Conservation (phyloP, 805 yeast species). For the Alloascoidea africana region DNA sequence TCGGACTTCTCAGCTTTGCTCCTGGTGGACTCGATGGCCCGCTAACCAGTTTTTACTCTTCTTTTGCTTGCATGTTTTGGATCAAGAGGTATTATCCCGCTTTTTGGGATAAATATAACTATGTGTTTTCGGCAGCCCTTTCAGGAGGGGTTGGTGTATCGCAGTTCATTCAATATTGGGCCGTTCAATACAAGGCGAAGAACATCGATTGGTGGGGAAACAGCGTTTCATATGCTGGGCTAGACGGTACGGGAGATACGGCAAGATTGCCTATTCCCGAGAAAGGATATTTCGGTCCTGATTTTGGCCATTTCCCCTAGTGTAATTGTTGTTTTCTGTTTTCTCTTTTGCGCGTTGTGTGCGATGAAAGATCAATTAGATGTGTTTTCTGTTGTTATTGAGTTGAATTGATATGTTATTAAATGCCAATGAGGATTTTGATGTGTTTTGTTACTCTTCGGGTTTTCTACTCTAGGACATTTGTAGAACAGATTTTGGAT, state of each 20-base stretch:
- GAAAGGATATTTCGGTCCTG: slow-evolving; percentile 17
- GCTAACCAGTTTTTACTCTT: slow-evolving; percentile 21
- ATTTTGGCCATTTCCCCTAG: slow-evolving; percentile 12
- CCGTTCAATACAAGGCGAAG: slow-evolving; percentile 27
- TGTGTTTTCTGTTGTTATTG: no score
- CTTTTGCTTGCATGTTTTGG: slow-evolving; percentile 32
- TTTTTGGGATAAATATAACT: slow-evolving; percentile 41
- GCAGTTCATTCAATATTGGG: slow-evolving; percentile 40
- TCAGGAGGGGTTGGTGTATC: slow-evolving; percentile 48
- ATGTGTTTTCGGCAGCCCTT: slow-evolving; percentile 39
- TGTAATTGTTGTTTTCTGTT: background rate
- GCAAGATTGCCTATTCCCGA: slow-evolving; percentile 8
- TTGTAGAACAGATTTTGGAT: no score
- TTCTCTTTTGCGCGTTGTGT: no score
- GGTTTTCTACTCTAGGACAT: no score
- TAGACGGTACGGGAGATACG: slow-evolving; percentile 8
- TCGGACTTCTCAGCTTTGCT: slow-evolving; percentile 17
- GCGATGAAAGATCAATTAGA: no score
- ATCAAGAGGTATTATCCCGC: slow-evolving; percentile 30
- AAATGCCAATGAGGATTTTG: no score
- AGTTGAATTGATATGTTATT: no score
- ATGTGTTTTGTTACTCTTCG: no score
- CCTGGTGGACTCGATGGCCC: slow-evolving; percentile 29
- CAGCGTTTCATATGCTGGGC: slow-evolving; percentile 13
- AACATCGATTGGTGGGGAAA: slow-evolving; percentile 56